phyloP scores from a whole-genome alignment of 768 basidiomycete species.

The Leccinum rimulosum region DNA sequence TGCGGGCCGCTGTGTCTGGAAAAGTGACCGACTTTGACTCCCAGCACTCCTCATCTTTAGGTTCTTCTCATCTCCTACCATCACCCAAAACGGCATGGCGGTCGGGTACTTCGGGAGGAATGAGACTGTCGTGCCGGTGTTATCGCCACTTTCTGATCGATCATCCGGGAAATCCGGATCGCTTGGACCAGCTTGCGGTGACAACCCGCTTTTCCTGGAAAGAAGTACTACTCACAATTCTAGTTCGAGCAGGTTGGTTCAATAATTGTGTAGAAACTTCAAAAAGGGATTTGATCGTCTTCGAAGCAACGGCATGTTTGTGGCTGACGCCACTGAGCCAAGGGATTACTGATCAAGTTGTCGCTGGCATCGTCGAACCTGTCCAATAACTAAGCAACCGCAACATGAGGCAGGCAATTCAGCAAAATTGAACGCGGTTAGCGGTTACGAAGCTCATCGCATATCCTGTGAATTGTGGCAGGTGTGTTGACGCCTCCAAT shows the following conservation, averaged over 20 bases:
- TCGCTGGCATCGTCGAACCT: slow-evolving; percentile 5
- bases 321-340: neutral
- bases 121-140: neutral
- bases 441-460: slow-evolving; percentile 29
- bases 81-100: slow-evolving; percentile 3
- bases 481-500: neutral
- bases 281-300: neutral
- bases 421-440: slow-evolving; percentile 63
- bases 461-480: neutral
- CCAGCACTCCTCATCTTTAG: slow-evolving; percentile 51
- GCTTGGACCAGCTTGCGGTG: neutral
- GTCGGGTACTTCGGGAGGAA: slow-evolving; percentile 38
- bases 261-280: neutral
- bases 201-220: too few species aligned
- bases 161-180: neutral
- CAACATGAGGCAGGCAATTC: slow-evolving; percentile 53
- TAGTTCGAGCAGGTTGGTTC: too few species aligned
- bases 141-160: neutral
- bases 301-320: neutral
- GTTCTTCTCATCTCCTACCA: slow-evolving; percentile 60
- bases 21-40: too few species aligned
- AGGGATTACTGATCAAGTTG: neutral
- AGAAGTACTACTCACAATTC: too few species aligned
- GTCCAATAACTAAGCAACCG: slow-evolving; percentile 39
- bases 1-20: too few species aligned